Base-by-base conservation (phyloP, 176 grass and related monocot genomes). In the Juncus effusus region DNA sequence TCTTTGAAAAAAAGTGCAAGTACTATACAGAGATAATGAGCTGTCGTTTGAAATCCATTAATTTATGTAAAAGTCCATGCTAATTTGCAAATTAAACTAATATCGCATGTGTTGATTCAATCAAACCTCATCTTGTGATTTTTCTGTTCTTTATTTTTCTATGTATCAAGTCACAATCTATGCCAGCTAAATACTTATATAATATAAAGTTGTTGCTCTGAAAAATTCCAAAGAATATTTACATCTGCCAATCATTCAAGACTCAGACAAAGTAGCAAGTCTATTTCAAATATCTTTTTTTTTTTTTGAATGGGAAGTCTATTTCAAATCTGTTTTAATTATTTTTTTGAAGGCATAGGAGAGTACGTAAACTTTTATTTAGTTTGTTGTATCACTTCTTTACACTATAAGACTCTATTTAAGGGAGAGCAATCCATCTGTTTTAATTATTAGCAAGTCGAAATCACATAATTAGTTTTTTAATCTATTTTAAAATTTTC, bases 221-320 rank as follows among this genome's bases (percentile, higher is more conserved):
- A 70, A 59, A 76, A 77, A 55, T 12, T n/a, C 50, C 59, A 38
- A 16, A 80, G 54, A 40, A 69, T 60, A 54, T 79, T 39, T 64
- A 12, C 54, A 57, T 54, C 54, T 66, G 5, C 53, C 1, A 69
- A 68, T 56, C 28, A 83, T 76, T 78, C 67, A 65, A 64, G 39
- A 72, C 65, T 49, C 67, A 56, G 11, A 60, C 73, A 78, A 71
- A 71, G n/a, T 42, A 59, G 8, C 39, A 38, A 14, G 53, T 70
- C 67, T 44, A 44, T 59, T 71, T 59, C 54, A 54, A 56, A 53
- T 69, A 36, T 56, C 36, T 40, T 57, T 53, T 7, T 16, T 28
- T 28, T 28, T 28, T 28, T 28, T 28, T 28, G 19, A 71, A 10
- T 42, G 41, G 8, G n/a, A 38, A 14, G 53, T 70, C 67, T 44